phyloP scores from a whole-genome alignment of 139 green algal species.

The Gonium pectorale region DNA sequence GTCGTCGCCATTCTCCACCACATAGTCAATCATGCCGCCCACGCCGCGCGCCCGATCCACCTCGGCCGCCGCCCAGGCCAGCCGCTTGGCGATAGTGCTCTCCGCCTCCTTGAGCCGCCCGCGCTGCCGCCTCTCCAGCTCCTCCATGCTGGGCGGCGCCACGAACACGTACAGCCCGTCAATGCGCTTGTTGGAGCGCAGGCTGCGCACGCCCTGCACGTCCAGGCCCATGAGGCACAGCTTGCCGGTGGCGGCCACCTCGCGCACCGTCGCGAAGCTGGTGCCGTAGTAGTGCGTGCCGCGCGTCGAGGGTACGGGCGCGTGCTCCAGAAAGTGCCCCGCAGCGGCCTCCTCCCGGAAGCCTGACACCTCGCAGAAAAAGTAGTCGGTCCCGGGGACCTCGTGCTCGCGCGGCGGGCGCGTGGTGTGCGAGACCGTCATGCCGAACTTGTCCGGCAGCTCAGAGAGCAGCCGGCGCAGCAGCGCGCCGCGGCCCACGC shows the following conservation, averaged over 20 bases:
- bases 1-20: conserved; percentile 43
- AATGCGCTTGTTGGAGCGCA: conserved; percentile 70
- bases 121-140: conserved; percentile 66
- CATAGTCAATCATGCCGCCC: conserved; percentile 8
- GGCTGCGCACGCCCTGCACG: conserved; percentile 62
- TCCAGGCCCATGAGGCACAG: conserved; percentile 80
- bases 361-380: conserved; percentile 64
- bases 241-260: conserved; percentile 78
- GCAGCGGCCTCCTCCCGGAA: conserved; percentile 37
- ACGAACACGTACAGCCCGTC: conserved; percentile 80
- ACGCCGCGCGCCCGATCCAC: conserved; percentile 1
- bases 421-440: conserved; percentile 68
- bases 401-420: conserved; percentile 27
- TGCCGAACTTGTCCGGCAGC: conserved; percentile 68
- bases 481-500: conserved; percentile 64
- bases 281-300: conserved; percentile 66
- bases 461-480: conserved; percentile 64
- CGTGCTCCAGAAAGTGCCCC: conserved; percentile 56
- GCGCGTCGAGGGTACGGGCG: conserved; percentile 30
- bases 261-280: conserved; percentile 67
- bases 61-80: conserved; percentile 62
- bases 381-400: conserved; percentile 61
- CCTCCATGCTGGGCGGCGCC: conserved; percentile 61
- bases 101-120: conserved; percentile 67
- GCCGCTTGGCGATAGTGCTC: conserved; percentile 65